These are phyloP conservation scores for Calonectria montana DNA, from an alignment of 2,329 filamentous ascomycete species.

Conservation along the genomic window DNA sequence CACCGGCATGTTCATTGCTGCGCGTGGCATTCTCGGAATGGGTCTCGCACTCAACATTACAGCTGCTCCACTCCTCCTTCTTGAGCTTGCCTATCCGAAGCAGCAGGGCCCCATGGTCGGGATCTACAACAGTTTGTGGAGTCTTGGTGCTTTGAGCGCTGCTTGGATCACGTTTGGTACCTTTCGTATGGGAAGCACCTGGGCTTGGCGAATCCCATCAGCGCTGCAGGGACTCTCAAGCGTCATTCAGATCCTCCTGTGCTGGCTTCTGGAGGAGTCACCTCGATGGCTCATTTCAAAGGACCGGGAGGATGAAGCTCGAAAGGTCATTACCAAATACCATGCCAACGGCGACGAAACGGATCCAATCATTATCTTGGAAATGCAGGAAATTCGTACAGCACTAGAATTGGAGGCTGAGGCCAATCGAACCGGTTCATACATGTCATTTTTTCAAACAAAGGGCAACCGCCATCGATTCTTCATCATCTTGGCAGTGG, in stretches of 20 bases:
- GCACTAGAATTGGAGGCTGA: constrained; percentile 57
- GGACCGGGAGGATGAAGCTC: constrained; percentile 65
- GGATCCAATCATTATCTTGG: constrained; percentile 63
- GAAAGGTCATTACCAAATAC: constrained; percentile 60
- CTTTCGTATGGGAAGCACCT: constrained; percentile 22
- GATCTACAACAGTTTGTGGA: constrained; percentile 34
- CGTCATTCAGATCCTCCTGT: constrained; percentile 14
- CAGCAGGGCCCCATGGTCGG: constrained; percentile 32
- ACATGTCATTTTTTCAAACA: constrained; percentile 54
- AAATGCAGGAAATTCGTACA: constrained; percentile 62
- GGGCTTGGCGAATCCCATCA: constrained; percentile 30
- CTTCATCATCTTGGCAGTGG: constrained; percentile 31
- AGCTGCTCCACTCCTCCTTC: constrained; percentile 22
- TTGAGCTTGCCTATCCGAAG: constrained; percentile 30
- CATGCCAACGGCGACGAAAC: constrained; percentile 64
- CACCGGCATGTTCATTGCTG: constrained; percentile 44
- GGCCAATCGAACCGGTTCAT: constrained; percentile 50
- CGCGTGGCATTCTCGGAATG: constrained; percentile 49
- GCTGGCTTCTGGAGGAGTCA: constrained; percentile 66
- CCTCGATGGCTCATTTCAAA: constrained; percentile 71
- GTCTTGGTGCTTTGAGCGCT: constrained; percentile 27
- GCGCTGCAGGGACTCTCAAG: constrained; percentile 27
- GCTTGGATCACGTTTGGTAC: constrained; percentile 29
- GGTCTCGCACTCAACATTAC: constrained; percentile 31
- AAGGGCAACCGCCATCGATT: constrained; percentile 41